Evolutionary conservation across 257 asterid species (phyloP), one percentile per base, ranked within the genome.

Genomic region (Nicotiana otophora): DNA sequence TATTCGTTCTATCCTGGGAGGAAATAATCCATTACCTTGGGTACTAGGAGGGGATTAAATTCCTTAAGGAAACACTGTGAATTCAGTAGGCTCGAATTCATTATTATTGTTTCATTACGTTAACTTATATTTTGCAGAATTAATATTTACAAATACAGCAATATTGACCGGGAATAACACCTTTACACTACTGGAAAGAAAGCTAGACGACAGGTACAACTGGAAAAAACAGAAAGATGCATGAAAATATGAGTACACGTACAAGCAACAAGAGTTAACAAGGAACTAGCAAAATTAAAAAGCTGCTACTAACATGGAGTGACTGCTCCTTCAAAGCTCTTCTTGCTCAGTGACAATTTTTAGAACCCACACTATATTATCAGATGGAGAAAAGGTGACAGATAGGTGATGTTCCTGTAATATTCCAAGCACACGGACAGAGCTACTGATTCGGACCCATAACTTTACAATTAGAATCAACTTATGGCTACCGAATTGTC

Each of bases 371-470:
- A 95, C 94, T 80, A 92, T 84, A 64, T 93, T 85, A 86, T 95
- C 97, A 23, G 98, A 90, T 7, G 97, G 97, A 81, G 46, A 95
- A 92, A 91, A 91, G 93, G 89, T 95, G 98, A 90, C 98, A 95
- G 19, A 92, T 87, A 6, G 97, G 90, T 0, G 87, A 83, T 7
- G 92, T 81, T 74, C 97, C 95, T 5, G 96, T 61, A 86, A 81
- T 7, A 86, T 69, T 61, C 94, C 93, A 0, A 92, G 96, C 87
- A 95, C 86, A 36, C 83, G 64, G 82, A 93, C 48, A 7, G 8
- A 39, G 48, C 48, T 39, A 39, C 48, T 39, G 10, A 7, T 39
- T 39, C 9, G 48, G 7, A 39, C 48, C 48, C 48, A 39, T 39
- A 51, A 51, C 17, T 12, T 51, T 51, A 51, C 57, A 1, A 51